Evolutionary conservation across 73 alveolate species (phyloP), one percentile per base, ranked within the genome.

Genomic region (Symbiodinium natans): DNA sequence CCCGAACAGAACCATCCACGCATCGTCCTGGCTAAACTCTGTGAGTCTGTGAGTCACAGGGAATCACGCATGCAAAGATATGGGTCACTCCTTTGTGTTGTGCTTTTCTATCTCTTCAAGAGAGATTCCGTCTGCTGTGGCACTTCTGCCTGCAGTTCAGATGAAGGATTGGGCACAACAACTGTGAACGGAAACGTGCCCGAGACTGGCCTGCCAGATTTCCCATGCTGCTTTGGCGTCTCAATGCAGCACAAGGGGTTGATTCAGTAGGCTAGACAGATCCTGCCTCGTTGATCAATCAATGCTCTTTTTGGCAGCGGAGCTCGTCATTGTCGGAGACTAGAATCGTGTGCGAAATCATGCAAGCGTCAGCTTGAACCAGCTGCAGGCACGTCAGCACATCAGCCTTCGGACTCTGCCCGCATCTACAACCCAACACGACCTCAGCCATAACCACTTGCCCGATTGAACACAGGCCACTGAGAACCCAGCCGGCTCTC

Each of bases 1-100:
- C 33, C 98, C 98, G 36, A 92, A 92, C 38, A 92, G 73, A 33
- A 92, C 92, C 92, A 92, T 74, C 98, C 98, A 92, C 33, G 98
- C 98, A 52, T 92, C 98, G 1, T 92, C 98, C 98, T 92, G 84
- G 31, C 29, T 1, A n/a, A 38, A 23, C 36, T 8, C 17, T 34
- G 46, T n/a, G 25, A 2, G 15, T 75, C 86, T 36, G 52, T 34
- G 34, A 15, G 21, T 43, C 29, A n/a, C n/a, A n/a, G n/a, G n/a
- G n/a, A n/a, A n/a, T 54, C 74, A 21, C 21, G 29, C 74, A 54
- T 54, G 13, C 21, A 13, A 15, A 54, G 74, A 21, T 13, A 21
- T 21, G 13, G 38, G 9, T 38, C 40, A 0, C 83, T 8, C 95
- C 95, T 87, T 87, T 63, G 95, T 59, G 85, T 54, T 87, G 95